phyloP scores from a whole-genome alignment of 2,329 filamentous ascomycete species.

The Sclerotinia sclerotiorum region DNA sequence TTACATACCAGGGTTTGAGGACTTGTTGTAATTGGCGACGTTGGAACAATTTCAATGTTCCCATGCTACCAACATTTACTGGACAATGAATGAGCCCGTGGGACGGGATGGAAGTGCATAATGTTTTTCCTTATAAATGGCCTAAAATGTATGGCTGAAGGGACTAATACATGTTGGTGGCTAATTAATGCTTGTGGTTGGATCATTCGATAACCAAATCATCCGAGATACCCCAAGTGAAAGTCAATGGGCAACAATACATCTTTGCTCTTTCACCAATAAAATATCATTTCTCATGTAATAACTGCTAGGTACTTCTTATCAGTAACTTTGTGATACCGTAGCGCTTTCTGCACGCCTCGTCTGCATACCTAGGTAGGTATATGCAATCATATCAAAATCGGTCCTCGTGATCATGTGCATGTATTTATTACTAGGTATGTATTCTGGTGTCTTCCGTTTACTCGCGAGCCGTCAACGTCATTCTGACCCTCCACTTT shows the following conservation, averaged over 20 bases:
- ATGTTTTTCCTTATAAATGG: background rate
- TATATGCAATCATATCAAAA: conserved; percentile 17
- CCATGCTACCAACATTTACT: background rate
- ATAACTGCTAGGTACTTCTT: background rate
- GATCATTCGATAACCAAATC: background rate
- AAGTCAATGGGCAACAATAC: background rate
- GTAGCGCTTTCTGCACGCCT: background rate
- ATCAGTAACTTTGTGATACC: conserved; percentile 6
- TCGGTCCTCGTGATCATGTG: conserved; percentile 16
- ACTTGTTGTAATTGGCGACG: background rate
- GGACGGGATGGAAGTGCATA: background rate
- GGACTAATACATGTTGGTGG: conserved; percentile 2
- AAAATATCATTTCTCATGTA: conserved; percentile 1
- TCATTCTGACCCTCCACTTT: conserved; percentile 14
- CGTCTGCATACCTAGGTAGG: background rate
- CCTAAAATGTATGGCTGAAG: background rate
- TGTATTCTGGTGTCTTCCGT: background rate
- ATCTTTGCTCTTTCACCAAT: conserved; percentile 1
- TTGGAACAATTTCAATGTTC: background rate
- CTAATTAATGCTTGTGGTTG: background rate
- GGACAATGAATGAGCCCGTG: background rate
- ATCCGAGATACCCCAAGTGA: conserved; percentile 7
- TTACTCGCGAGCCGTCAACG: background rate
- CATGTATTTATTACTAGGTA: no score
- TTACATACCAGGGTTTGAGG: background rate